A percentile compares a stretch with the other conserved stretches of the same genome.
Evolutionary conservation across 208 protist species (phyloP).

Genomic region (Leishmania arabica): DNA sequence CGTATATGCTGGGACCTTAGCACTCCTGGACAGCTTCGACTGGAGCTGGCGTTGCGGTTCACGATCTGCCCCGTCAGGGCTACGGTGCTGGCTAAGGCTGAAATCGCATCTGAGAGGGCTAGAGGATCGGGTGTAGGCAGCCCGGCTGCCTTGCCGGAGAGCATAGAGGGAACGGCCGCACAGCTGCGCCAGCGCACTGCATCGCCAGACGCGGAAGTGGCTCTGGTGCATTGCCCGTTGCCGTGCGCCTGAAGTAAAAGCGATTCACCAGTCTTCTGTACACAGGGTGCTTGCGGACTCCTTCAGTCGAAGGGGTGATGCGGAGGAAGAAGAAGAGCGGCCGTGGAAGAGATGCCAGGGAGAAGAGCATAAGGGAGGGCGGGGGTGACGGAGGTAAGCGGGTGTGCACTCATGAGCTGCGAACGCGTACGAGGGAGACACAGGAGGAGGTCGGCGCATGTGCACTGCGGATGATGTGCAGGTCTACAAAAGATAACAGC

Average conservation of each 20-base stretch:
- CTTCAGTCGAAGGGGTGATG: neutral
- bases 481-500: neutral
- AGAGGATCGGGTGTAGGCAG: neutral
- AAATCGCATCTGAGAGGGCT: neutral
- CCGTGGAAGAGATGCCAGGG: neutral
- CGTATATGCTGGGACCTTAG: neutral
- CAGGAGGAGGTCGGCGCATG: neutral
- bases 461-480: neutral
- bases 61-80: neutral
- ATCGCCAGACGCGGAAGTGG: constrained; percentile 1
- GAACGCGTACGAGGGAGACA: neutral
- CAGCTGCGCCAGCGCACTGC: neutral
- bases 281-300: neutral
- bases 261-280: neutral
- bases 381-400: neutral
- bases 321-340: neutral
- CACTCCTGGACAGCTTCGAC: neutral
- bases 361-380: neutral
- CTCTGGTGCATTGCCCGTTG: neutral
- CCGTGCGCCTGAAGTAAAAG: neutral
- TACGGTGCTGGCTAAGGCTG: neutral
- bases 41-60: neutral
- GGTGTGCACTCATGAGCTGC: neutral
- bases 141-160: neutral
- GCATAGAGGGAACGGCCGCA: neutral